Base-by-base conservation (phyloP, 768 basidiomycete genomes). In the Pleurotus cornucopiae region DNA sequence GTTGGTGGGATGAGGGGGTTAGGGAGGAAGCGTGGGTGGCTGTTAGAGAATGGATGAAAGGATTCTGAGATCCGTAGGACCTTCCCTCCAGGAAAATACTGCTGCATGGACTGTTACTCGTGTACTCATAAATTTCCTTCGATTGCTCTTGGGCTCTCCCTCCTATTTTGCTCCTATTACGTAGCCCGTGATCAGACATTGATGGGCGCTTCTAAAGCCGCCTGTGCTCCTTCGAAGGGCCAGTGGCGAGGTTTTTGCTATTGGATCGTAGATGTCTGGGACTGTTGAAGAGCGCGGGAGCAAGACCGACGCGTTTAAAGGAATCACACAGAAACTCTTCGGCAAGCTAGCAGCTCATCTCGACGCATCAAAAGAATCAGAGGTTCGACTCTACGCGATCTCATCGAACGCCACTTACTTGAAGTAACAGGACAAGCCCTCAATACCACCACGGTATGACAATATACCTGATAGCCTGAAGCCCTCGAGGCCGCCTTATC, bases 1-100 rank as follows among this genome's bases (percentile, higher is more conserved):
- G 69, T 3, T 77, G 76, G 76, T 80, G 78, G 76, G 78, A 79
- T 58, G 62, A 68, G 51, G 55, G 62, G 38, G 71, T 73, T 6
- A 58, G 73, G 30, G 64, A 72, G 13, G 62, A 66, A 57, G 72
- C 71, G 18, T 80, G 76, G 76, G 54, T 54, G 11, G 67, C 64
- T 25, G 64, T 77, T 20, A 67, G 60, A 30, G 61, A 65, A 5
- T 79, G 77, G 77, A 16, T 56, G 25, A 38, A 9, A 16, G 49
- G n/a, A 6, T 51, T 51, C 2, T 37, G 21, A 51, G 30, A 34
- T 9, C 30, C 30, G 7, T 34, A 34, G 30, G 30, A 34, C 30
- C 4, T 11, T 11, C 30, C 3, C 30, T 1, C 30, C 3, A 34
- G 30, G 30, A 34, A 0, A 2, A 34, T 11, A 4, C 5, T 11